Percentiles rank a stretch among this genome's conserved stretches.
phyloP scores from a whole-genome alignment of 768 basidiomycete genomes.

The Hypsizygus marmoreus region DNA sequence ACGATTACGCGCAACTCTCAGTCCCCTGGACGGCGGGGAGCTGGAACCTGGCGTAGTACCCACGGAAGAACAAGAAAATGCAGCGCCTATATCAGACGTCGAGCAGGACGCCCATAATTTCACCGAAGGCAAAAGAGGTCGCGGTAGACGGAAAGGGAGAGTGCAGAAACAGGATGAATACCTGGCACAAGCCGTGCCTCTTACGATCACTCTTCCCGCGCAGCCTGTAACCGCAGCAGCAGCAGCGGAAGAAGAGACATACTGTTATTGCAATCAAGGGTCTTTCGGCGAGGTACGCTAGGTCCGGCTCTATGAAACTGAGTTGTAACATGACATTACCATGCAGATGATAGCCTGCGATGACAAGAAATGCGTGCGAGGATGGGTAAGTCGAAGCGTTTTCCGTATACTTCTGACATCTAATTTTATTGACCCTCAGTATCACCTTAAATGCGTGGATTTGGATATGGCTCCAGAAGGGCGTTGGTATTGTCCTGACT shows the following conservation, averaged over 20 bases:
- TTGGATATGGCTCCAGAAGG: conserved; percentile 59
- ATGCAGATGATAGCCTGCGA: conserved; percentile 88
- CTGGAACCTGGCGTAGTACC: too few species aligned
- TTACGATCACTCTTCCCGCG: conserved; percentile 41
- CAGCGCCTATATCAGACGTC: too few species aligned
- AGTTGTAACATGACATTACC: conserved; percentile 7
- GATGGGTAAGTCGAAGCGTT: conserved; percentile 71
- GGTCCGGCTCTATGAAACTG: conserved; percentile 5
- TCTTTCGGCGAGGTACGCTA: conserved; percentile 76
- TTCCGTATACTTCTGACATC: background rate
- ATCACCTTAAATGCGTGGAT: conserved; percentile 71
- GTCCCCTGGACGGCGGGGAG: conserved; percentile 39
- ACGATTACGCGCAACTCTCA: conserved; percentile 42
- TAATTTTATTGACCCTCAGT: conserved; percentile 41
- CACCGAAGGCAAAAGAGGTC: conserved; percentile 13
- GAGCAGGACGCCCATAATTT: too few species aligned
- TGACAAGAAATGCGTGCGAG: conserved; percentile 61
- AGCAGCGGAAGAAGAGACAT: conserved; percentile 44
- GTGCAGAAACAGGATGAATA: conserved; percentile 14
- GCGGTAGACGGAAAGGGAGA: conserved; percentile 24
- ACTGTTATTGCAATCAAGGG: conserved; percentile 81
- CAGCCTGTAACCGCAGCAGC: conserved; percentile 18
- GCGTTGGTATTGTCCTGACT: conserved; percentile 76
- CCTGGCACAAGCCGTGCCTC: conserved; percentile 20
- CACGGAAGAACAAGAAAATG: too few species aligned